Evolutionary conservation across 2,329 filamentous ascomycete genomes (phyloP).

Genomic region (Anisogramma anomala): DNA sequence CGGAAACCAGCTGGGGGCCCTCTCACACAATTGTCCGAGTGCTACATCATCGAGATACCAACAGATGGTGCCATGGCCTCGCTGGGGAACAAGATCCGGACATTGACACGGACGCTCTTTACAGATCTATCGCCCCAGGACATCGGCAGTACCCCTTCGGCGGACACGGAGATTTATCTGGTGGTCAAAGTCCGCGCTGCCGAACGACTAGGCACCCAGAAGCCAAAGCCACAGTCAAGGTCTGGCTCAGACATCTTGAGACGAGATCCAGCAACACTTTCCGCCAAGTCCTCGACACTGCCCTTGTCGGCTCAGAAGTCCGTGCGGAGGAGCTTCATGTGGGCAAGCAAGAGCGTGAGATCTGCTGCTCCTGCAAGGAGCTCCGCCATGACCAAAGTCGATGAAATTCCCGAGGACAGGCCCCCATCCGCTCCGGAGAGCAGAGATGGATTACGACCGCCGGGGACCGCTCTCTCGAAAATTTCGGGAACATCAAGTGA

Average conservation of each 20-base stretch:
- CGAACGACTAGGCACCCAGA: conserved; percentile 35
- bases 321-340: conserved; percentile 57
- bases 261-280: conserved; percentile 26
- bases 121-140: conserved; percentile 73
- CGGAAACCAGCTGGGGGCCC: conserved; percentile 54
- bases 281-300: conserved; percentile 23
- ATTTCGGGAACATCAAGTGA: conserved; percentile 27
- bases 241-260: conserved; percentile 35
- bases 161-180: conserved; percentile 66
- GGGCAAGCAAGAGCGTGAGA: conserved; percentile 48
- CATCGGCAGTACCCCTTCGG: conserved; percentile 47
- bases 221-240: conserved; percentile 41
- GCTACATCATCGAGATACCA: conserved; percentile 67
- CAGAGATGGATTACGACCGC: conserved; percentile 34
- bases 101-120: conserved; percentile 73
- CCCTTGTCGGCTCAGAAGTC: conserved; percentile 38
- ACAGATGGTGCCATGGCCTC: conserved; percentile 59
- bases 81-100: conserved; percentile 51
- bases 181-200: conserved; percentile 65
- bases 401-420: conserved; percentile 38
- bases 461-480: conserved; percentile 45
- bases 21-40: conserved; percentile 65
- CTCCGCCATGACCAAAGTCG: conserved; percentile 42
- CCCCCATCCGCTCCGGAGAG: conserved; percentile 28
- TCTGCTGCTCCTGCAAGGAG: conserved; percentile 35